Conservation (phyloP, 495 filamentous ascomycete species). For the Aspergillus mulundensis region DNA sequence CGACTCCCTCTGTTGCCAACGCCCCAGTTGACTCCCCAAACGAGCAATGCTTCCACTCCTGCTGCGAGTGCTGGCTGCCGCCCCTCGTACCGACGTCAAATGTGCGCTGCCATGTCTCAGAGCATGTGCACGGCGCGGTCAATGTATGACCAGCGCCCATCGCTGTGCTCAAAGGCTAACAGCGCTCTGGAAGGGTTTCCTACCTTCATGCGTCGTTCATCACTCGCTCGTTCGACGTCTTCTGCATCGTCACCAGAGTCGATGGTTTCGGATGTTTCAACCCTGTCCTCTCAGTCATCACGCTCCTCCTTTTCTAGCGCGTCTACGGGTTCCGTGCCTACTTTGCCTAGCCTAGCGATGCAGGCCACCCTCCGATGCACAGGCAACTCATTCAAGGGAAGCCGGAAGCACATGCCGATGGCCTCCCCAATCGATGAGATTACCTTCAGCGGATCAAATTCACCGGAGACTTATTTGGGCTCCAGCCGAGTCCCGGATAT, state of each 20-base stretch:
- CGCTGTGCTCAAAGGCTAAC: constrained; percentile 49
- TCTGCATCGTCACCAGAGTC: constrained; percentile 83
- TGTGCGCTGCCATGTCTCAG: constrained; percentile 76
- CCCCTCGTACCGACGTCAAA: constrained; percentile 58
- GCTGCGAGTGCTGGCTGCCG: constrained; percentile 69
- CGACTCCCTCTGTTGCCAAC: constrained; percentile 70
- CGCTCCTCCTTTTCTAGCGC: constrained; percentile 70
- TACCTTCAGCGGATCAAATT: constrained; percentile 48
- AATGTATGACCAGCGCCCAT: constrained; percentile 48
- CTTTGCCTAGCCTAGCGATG: constrained; percentile 64
- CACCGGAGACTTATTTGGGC: constrained; percentile 58
- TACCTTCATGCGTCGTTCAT: constrained; percentile 61
- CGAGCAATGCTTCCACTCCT: constrained; percentile 75
- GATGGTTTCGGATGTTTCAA: constrained; percentile 80
- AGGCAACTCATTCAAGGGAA: constrained; percentile 49
- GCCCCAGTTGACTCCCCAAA: constrained; percentile 76
- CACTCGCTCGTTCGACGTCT: constrained; percentile 71
- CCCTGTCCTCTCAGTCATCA: constrained; percentile 56
- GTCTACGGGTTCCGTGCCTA: constrained; percentile 60
- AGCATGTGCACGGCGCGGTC: constrained; percentile 62
- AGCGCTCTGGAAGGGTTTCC: constrained; percentile 43
- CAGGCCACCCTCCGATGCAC: constrained; percentile 81
- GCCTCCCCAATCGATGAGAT: constrained; percentile 48
- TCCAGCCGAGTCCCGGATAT: constrained; percentile 48
- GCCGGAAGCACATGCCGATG: constrained; percentile 36